Evolutionary conservation across 108 stramenopile species (phyloP).

Genomic region (Cylindrotheca fusiformis): DNA sequence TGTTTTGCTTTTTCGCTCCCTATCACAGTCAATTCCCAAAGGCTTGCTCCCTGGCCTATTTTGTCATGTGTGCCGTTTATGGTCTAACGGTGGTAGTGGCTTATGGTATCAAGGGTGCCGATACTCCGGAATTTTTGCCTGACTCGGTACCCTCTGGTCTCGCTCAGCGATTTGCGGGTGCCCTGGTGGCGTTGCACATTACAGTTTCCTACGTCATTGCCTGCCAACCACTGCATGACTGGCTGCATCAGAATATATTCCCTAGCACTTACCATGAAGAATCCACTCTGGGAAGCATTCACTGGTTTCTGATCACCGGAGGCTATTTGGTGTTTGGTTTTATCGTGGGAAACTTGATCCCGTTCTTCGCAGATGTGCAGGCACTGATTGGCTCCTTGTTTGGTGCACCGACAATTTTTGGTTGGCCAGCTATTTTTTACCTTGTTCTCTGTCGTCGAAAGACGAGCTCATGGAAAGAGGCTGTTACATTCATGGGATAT

Average conservation of each 20-base stretch:
- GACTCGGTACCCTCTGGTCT: neutral
- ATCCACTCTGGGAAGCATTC: neutral
- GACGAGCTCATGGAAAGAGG: conserved; percentile 5
- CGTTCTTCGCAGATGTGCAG: conserved; percentile 11
- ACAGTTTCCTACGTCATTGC: conserved; percentile 2
- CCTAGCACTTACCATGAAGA: neutral
- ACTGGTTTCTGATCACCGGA: conserved; percentile 4
- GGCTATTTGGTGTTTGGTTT: conserved; percentile 7
- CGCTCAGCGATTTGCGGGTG: neutral
- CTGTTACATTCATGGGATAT: neutral
- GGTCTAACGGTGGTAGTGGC: conserved; percentile 1
- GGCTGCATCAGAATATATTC: conserved; percentile 1
- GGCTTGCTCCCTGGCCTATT: conserved; percentile 2
- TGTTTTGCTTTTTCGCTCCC: neutral
- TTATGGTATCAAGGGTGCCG: conserved; percentile 2
- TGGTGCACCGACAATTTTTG: conserved; percentile 8
- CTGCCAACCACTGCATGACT: conserved; percentile 1
- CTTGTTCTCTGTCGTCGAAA: neutral
- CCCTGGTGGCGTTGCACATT: conserved; percentile 1
- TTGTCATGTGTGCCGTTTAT: conserved; percentile 3
- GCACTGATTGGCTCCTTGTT: conserved; percentile 4
- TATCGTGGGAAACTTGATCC: conserved; percentile 7
- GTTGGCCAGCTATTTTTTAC: conserved; percentile 3
- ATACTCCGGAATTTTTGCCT: neutral
- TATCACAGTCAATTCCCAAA: neutral